phyloP scores from a whole-genome alignment of 2,329 filamentous ascomycete species.

The Ascochyta rabiei region DNA sequence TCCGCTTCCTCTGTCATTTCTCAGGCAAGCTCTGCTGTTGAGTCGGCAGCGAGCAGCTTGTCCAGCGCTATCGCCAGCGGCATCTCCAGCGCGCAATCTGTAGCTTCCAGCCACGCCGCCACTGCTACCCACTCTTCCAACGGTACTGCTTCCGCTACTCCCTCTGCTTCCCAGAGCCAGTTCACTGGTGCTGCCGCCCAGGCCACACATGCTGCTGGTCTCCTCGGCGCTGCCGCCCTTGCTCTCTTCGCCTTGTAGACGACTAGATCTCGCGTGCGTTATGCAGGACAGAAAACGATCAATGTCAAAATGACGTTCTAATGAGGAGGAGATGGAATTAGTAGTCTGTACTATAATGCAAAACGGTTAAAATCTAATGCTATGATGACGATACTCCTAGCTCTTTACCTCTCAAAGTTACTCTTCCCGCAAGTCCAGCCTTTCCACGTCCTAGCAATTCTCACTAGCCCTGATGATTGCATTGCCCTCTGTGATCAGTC shows the following conservation, averaged over 20 bases:
- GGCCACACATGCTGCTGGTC: slow-evolving; percentile 41
- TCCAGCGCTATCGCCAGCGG: slow-evolving; percentile 14
- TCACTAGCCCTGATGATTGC: no score
- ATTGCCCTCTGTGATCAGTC: no score
- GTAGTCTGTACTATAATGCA: not conserved
- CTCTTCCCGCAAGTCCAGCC: no score
- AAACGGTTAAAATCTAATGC: not conserved
- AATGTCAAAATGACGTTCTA: not conserved
- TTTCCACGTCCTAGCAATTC: no score
- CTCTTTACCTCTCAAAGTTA: not conserved
- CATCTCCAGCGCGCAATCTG: slow-evolving; percentile 4
- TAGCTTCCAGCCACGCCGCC: slow-evolving; percentile 3
- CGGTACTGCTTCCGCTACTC: slow-evolving; percentile 25
- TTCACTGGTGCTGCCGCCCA: slow-evolving; percentile 46
- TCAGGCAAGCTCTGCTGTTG: slow-evolving; percentile 10
- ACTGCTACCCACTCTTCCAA: slow-evolving; percentile 27
- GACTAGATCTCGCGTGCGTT: not conserved
- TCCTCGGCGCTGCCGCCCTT: slow-evolving; percentile 44
- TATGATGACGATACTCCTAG: no score
- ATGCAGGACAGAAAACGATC: not conserved
- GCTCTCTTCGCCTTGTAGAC: slow-evolving; percentile 46
- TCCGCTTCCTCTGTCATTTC: slow-evolving; percentile 12
- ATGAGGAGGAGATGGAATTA: not conserved
- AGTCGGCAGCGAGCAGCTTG: slow-evolving; percentile 3
- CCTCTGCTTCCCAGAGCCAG: slow-evolving; percentile 24